These are phyloP conservation scores for Pyricularia sp. DNA, from an alignment of 2,329 filamentous ascomycete genomes.

Conservation along the genomic window DNA sequence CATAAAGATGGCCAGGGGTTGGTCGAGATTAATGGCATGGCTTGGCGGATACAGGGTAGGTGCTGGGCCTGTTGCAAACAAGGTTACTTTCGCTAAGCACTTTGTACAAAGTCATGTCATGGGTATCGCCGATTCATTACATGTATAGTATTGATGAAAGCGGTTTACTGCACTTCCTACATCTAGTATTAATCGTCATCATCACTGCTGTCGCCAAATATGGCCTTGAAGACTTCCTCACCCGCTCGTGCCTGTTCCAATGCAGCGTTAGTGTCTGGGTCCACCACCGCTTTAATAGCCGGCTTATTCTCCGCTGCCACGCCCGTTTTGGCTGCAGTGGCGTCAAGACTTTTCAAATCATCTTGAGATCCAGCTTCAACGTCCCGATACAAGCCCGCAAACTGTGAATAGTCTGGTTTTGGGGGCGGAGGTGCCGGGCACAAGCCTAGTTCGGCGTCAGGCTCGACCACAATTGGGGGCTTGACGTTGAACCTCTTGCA, in stretches of 20 bases:
- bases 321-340: not conserved
- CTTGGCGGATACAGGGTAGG: not conserved
- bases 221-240: conserved; percentile 79
- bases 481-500: conserved; percentile 93
- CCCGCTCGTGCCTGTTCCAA: conserved; percentile 65
- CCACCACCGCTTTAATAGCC: conserved; percentile 30
- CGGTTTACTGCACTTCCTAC: not conserved
- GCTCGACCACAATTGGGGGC: conserved; percentile 58
- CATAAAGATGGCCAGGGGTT: conserved; percentile 2
- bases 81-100: not conserved
- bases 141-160: not conserved
- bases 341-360: not conserved
- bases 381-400: not conserved
- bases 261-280: conserved; percentile 70
- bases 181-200: conserved; percentile 28
- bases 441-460: conserved; percentile 31
- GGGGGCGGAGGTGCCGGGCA: conserved; percentile 4
- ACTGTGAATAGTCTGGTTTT: conserved; percentile 1
- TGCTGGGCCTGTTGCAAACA: not conserved
- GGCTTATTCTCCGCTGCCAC: not conserved
- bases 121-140: not conserved
- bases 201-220: conserved; percentile 83
- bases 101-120: not conserved
- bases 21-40: not conserved
- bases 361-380: not conserved